These are phyloP conservation scores for Coprinopsis strossmayeri DNA, from an alignment of 768 basidiomycete species.

Conservation along the genomic window DNA sequence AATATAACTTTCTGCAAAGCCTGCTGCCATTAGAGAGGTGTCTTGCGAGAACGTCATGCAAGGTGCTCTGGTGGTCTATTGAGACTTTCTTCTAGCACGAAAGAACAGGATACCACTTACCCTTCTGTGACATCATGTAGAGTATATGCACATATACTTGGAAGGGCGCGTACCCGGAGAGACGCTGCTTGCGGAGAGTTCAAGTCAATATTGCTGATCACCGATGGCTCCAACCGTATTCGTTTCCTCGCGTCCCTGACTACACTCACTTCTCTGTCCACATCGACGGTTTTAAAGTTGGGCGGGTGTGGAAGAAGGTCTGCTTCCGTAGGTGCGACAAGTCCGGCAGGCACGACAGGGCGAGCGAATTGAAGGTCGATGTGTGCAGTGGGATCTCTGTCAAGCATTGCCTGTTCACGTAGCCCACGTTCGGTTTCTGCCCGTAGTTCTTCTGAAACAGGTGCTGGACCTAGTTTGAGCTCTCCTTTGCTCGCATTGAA, in stretches of 20 bases:
- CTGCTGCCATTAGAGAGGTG: slow-evolving; percentile 87
- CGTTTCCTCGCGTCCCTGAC: slow-evolving; percentile 89
- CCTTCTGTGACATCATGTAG: slow-evolving; percentile 93
- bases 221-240: slow-evolving; percentile 81
- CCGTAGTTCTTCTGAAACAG: slow-evolving; percentile 73
- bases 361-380: slow-evolving; percentile 55
- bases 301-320: slow-evolving; percentile 81
- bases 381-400: slow-evolving; percentile 59
- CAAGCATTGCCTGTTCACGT: slow-evolving; percentile 75
- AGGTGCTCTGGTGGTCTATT: slow-evolving; percentile 49
- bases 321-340: slow-evolving; percentile 55
- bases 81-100: background rate
- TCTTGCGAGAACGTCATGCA: slow-evolving; percentile 88
- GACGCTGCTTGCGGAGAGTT: slow-evolving; percentile 53
- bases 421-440: slow-evolving; percentile 75
- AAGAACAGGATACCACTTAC: slow-evolving; percentile 36
- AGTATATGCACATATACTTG: slow-evolving; percentile 94
- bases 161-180: slow-evolving; percentile 62
- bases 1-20: slow-evolving; percentile 94
- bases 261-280: slow-evolving; percentile 84
- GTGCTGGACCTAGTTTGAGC: slow-evolving; percentile 81
- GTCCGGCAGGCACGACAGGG: slow-evolving; percentile 43
- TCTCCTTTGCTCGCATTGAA: slow-evolving; percentile 74
- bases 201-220: slow-evolving; percentile 48
- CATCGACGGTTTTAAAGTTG: slow-evolving; percentile 78